phyloP scores from a whole-genome alignment of 2,329 filamentous ascomycete species.

The Incumbomyces delicatus region DNA sequence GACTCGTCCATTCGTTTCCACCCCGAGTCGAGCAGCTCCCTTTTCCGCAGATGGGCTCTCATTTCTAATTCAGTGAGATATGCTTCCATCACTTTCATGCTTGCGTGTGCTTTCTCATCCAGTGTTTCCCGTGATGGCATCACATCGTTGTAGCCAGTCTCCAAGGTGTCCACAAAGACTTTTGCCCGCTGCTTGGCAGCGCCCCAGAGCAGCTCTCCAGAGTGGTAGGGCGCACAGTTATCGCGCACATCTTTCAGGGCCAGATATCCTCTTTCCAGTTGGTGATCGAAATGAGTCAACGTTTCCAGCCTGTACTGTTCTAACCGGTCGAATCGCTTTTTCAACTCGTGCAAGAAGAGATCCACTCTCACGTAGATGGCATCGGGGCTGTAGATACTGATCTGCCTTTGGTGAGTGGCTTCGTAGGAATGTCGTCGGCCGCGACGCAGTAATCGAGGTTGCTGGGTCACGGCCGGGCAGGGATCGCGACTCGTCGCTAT shows the following conservation, averaged over 20 bases:
- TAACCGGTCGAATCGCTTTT: slow-evolving; percentile 74
- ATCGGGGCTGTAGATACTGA: slow-evolving; percentile 36
- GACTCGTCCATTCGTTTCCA: slow-evolving; percentile 72
- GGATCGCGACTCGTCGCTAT: slow-evolving; percentile 8
- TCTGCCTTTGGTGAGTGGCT: slow-evolving; percentile 29
- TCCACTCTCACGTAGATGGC: slow-evolving; percentile 38
- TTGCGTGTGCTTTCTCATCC: slow-evolving; percentile 82
- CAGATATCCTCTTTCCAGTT: slow-evolving; percentile 73
- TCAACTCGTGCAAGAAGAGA: slow-evolving; percentile 62
- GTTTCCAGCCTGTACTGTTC: slow-evolving; percentile 79
- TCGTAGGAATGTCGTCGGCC: slow-evolving; percentile 38
- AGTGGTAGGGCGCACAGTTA: slow-evolving; percentile 71
- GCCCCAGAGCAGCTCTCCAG: slow-evolving; percentile 72
- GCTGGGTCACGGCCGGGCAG: slow-evolving; percentile 12
- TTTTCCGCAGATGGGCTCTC: slow-evolving; percentile 67
- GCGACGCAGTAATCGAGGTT: slow-evolving; percentile 18
- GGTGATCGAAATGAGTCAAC: slow-evolving; percentile 69
- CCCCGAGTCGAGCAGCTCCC: slow-evolving; percentile 69
- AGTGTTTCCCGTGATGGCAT: slow-evolving; percentile 74
- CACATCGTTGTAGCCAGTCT: slow-evolving; percentile 77
- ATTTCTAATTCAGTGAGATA: slow-evolving; percentile 80
- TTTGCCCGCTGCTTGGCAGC: slow-evolving; percentile 74
- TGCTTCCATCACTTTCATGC: slow-evolving; percentile 73
- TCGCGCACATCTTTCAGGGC: slow-evolving; percentile 80
- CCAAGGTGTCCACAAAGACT: slow-evolving; percentile 85